Evolutionary conservation across 2,329 filamentous ascomycete genomes (phyloP), one percentile per base, ranked within the genome.

Genomic region (Ophiostoma quercus): DNA sequence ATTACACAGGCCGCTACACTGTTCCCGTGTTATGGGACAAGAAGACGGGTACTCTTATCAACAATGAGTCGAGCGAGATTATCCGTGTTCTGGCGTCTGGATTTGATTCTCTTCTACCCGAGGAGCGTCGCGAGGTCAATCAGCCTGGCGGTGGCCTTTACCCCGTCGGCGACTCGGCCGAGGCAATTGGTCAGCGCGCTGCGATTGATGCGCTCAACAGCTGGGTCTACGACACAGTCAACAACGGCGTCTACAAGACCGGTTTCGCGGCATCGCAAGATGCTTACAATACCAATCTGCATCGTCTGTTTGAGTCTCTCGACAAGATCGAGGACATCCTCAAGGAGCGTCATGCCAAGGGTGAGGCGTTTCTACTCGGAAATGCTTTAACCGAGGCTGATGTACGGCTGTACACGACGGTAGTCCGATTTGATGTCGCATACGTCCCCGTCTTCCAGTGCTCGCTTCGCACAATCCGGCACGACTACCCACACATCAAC

Each of bases 1-100:
- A 88, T 68, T 95, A 92, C 32, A 78, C 80, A 0, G 90, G 90
- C 0, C 84, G 90, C 8, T 91, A 90, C 76, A 93, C n/a, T 5
- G 51, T 57, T 8, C 51, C 51, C 2, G 51, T 57, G 51, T 22
- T 57, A 8, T 57, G 51, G 51, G 51, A 57, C 22, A 57, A 57
- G 51, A 57, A 11, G 11, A 57, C 51, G 1, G 51, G n/a, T 7
- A 29, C 51, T 12, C 51, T 57, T 14, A n/a, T 57, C 22, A 57
- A 57, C 4, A 57, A 57, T 12, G 51, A 57, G 22, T 57, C 51
- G n/a, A 57, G 51, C 11, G 51, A 57, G 8, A 25, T 57, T 2
- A 29, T 57, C 5, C 51, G 51, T 2, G 4, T 57, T 25, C 7
- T 57, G 9, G 51, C 51, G n/a, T 57, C 51, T 25, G 22, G 51